Base-by-base conservation (phyloP, 768 basidiomycete species). In the Russula compacta region DNA sequence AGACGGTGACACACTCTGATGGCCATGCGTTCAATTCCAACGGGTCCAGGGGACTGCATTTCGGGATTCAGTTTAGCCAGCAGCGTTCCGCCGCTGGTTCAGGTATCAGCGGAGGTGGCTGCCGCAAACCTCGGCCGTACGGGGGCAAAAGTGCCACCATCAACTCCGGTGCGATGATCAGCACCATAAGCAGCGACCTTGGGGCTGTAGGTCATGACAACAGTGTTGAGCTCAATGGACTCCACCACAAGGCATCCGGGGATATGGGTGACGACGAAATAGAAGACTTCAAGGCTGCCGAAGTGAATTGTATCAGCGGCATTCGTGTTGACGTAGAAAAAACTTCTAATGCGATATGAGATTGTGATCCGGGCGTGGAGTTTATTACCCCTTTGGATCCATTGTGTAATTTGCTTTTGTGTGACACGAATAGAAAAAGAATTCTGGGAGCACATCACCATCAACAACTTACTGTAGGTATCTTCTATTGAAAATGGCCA, bases 1-100 rank as follows among this genome's bases (percentile, higher is more conserved):
- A 89, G 69, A 89, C 88, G 8, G 85, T 84, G 19, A 79, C 82
- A 2, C 84, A 87, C 69, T 89, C 86, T 14, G 66, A 66, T n/a
- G 60, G 64, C 48, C 64, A 56, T 43, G 56, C 46, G 4, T 66
- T 61, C 44, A 50, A 57, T 17, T 66, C 64, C 2, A 52, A 59
- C 40, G 59, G 56, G n/a, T 61, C 64, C 24, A 56, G 52, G 51
- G 64, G 60, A 6, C 33, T 62, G 24, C 63, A 52, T 52, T 62
- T 65, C 19, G 65, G 65, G 15, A 54, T 66, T 15, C 59, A 55
- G n/a, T 66, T 66, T 56, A 66, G 51, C 33, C 63, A 63, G 38
- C 63, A 60, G 10, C 65, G 65, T 42, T 64, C 65, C 35, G 38
- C 59, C 9, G 49, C 54, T 42, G 57, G 63, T 24, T 61, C 65